Evolutionary conservation across 768 basidiomycete species (phyloP).

Genomic region (Tulasnella sp.): DNA sequence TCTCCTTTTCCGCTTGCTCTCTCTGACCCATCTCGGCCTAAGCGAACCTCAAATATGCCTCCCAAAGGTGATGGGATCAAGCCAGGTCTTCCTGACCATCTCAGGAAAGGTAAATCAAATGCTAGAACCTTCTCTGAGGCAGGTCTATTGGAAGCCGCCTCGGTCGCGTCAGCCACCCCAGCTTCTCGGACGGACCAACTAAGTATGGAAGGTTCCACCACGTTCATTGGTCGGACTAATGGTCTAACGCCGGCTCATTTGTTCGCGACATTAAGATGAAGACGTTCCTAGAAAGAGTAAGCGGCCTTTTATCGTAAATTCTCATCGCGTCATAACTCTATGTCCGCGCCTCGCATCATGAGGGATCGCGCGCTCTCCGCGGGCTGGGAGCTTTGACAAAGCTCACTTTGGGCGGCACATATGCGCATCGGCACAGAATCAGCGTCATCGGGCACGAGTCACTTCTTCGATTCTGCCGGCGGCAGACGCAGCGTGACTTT

Average conservation of each 20-base stretch:
- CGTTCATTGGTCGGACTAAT: neutral
- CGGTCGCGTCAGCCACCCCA: conserved; percentile 4
- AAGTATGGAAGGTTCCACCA: neutral
- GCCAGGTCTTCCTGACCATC: neutral
- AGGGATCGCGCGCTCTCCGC: conserved; percentile 6
- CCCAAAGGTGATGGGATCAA: neutral
- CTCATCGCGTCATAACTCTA: neutral
- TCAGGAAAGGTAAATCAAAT: neutral
- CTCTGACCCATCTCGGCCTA: neutral
- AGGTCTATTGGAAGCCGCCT: neutral
- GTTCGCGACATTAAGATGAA: neutral
- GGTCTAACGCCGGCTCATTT: neutral
- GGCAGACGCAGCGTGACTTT: neutral
- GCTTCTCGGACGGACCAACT: conserved; percentile 2
- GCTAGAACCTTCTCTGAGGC: conserved; percentile 3
- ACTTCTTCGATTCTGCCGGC: neutral
- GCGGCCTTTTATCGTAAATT: neutral
- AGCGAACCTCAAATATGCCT: neutral
- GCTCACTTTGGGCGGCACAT: neutral
- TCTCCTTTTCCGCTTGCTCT: neutral
- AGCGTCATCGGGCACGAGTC: neutral
- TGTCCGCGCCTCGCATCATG: neutral
- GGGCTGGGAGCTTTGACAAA: neutral
- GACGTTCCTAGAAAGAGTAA: neutral
- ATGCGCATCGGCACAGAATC: neutral